phyloP scores from a whole-genome alignment of 23 red algal species.

The Gracilaria caudata region DNA sequence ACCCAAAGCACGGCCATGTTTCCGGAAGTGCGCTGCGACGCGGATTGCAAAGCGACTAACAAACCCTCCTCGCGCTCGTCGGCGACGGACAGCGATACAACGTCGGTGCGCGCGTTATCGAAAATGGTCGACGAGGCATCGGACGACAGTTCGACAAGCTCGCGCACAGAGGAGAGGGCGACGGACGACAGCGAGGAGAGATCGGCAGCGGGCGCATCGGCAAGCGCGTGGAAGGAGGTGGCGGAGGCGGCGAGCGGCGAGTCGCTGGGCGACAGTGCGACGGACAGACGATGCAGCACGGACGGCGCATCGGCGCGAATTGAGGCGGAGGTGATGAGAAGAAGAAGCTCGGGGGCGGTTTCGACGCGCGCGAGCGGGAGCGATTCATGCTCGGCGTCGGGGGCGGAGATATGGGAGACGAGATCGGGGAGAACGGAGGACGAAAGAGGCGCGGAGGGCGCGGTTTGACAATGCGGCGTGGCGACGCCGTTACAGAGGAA shows the following conservation, averaged over 20 bases:
- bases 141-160: neutral
- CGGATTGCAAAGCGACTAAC: neutral
- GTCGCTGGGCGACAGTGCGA: neutral
- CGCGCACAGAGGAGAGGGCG: neutral
- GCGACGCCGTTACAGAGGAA: slow-evolving; percentile 6
- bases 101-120: neutral
- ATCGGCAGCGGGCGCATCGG: neutral
- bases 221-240: neutral
- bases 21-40: neutral
- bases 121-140: neutral
- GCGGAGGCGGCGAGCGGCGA: neutral
- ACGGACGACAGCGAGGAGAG: neutral
- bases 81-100: slow-evolving; percentile 14
- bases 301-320: neutral
- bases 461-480: neutral
- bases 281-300: slow-evolving; percentile 5
- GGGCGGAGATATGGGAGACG: neutral
- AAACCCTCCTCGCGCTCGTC: slow-evolving; percentile 8
- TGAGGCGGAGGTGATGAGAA: neutral
- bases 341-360: neutral
- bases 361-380: neutral
- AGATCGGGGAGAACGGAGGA: slow-evolving; percentile 4
- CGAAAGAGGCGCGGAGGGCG: neutral
- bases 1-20: neutral
- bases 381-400: neutral